A percentile compares a stretch with the other conserved stretches of the same genome.
These are phyloP conservation scores for Manihot esculenta DNA, from an alignment of 441 rosid genomes.

Conservation along the genomic window DNA sequence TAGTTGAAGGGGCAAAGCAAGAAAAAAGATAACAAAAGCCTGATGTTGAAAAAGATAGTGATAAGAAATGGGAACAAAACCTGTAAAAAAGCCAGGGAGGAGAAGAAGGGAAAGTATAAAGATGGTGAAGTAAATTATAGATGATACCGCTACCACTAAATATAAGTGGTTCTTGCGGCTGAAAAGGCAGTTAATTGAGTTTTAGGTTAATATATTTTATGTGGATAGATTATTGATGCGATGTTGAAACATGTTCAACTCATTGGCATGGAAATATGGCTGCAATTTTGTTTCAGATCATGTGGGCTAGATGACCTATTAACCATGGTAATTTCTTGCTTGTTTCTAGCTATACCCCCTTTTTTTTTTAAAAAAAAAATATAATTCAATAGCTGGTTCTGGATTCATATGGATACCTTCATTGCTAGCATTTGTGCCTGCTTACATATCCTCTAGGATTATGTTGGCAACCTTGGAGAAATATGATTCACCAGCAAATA, in stretches of 20 bases:
- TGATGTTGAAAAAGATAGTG: background rate
- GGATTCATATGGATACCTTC: background rate
- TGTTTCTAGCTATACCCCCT: background rate
- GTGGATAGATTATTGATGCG: background rate
- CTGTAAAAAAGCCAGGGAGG: background rate
- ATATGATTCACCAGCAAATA: background rate
- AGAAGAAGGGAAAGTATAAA: background rate
- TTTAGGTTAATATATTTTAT: conserved; percentile 1
- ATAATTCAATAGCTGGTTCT: background rate
- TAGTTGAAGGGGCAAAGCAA: background rate
- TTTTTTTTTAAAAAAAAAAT: no score
- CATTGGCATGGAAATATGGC: background rate
- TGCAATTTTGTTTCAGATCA: background rate
- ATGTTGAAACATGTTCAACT: background rate
- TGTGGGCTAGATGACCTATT: background rate
- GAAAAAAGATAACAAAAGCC: background rate
- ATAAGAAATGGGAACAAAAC: background rate
- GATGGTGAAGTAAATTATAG: conserved; percentile 13
- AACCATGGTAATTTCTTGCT: background rate
- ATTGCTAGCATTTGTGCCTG: background rate
- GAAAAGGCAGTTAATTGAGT: conserved; percentile 4
- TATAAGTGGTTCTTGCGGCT: background rate
- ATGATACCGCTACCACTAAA: background rate
- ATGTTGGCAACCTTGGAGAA: background rate
- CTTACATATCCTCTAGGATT: background rate